Percentiles rank a stretch among this genome's conserved stretches.
These are phyloP conservation scores for Leccinum arenicola DNA, from an alignment of 768 basidiomycete species.

Conservation along the genomic window DNA sequence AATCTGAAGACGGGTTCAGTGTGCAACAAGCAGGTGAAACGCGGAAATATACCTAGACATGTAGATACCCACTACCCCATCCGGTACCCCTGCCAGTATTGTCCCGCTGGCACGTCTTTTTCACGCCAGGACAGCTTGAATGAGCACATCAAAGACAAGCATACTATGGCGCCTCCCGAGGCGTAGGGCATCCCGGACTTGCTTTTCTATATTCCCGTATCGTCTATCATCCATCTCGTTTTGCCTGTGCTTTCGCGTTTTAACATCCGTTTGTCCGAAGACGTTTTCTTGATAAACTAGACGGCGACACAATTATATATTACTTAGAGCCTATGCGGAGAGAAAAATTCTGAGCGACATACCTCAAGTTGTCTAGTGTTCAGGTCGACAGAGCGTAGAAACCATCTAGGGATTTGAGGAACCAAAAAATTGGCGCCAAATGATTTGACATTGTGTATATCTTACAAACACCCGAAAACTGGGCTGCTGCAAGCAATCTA, in stretches of 20 bases:
- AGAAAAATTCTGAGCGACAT: background rate
- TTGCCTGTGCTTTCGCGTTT: background rate
- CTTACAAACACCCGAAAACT: background rate
- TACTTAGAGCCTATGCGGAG: background rate
- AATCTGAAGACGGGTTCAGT: background rate
- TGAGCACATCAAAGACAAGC: slow-evolving; percentile 12
- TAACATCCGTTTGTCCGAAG: background rate
- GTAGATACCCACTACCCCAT: slow-evolving; percentile 15
- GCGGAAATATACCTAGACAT: slow-evolving; percentile 19
- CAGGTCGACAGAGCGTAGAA: too few species aligned
- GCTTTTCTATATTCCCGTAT: background rate
- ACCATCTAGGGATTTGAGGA: background rate
- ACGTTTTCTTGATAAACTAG: background rate
- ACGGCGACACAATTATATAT: background rate
- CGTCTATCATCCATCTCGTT: background rate
- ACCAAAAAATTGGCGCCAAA: background rate
- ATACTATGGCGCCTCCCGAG: background rate
- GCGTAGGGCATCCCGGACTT: background rate
- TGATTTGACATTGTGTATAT: background rate
- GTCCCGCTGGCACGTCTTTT: slow-evolving; percentile 13
- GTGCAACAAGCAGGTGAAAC: slow-evolving; percentile 3
- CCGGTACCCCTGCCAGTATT: slow-evolving; percentile 16
- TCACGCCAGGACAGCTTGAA: slow-evolving; percentile 22
- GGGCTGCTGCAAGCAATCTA: background rate
- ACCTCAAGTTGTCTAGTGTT: background rate